These are phyloP conservation scores for Backusella australiensis DNA, from an alignment of 192 early-diverging fungal species.

Conservation along the genomic window DNA sequence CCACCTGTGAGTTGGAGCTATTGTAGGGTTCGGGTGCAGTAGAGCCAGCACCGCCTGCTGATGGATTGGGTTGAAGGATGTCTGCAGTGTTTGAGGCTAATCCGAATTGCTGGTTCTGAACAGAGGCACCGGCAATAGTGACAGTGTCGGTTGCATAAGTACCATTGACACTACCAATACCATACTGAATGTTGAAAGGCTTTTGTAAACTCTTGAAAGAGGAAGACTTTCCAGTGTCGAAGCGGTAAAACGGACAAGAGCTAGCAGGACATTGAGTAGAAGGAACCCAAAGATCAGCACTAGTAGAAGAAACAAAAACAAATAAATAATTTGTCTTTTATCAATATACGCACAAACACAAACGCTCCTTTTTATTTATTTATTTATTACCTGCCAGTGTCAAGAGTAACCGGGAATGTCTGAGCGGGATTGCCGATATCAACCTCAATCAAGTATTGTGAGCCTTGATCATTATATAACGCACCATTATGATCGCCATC, in stretches of 20 bases:
- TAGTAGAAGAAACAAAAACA: not conserved
- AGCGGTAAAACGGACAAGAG: constrained; percentile 17
- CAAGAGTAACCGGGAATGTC: constrained; percentile 30
- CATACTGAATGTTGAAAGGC: constrained; percentile 20
- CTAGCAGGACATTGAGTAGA: constrained; percentile 7
- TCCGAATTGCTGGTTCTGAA: constrained; percentile 31
- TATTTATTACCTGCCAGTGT: constrained; percentile 34
- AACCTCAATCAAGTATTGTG: constrained; percentile 32
- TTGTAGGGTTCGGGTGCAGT: not conserved
- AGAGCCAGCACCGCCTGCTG: not conserved
- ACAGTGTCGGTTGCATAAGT: constrained; percentile 32
- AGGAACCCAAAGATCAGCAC: constrained; percentile 33
- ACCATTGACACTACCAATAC: constrained; percentile 24
- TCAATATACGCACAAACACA: not conserved
- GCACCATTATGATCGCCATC: not conserved
- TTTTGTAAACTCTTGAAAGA: constrained; percentile 2
- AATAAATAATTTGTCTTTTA: not conserved
- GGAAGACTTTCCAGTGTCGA: constrained; percentile 6
- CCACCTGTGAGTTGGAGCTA: not conserved
- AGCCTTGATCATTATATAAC: constrained; percentile 34
- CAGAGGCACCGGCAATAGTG: constrained; percentile 13
- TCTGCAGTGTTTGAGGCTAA: constrained; percentile 6
- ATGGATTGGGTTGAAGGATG: constrained; percentile 13
- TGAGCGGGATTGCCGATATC: constrained; percentile 28
- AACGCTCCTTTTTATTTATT: not conserved